A percentile compares a stretch with the other conserved stretches of the same genome.
These are phyloP conservation scores for Curvularia sp. DNA, from an alignment of 2,329 filamentous ascomycete species.

Conservation along the genomic window DNA sequence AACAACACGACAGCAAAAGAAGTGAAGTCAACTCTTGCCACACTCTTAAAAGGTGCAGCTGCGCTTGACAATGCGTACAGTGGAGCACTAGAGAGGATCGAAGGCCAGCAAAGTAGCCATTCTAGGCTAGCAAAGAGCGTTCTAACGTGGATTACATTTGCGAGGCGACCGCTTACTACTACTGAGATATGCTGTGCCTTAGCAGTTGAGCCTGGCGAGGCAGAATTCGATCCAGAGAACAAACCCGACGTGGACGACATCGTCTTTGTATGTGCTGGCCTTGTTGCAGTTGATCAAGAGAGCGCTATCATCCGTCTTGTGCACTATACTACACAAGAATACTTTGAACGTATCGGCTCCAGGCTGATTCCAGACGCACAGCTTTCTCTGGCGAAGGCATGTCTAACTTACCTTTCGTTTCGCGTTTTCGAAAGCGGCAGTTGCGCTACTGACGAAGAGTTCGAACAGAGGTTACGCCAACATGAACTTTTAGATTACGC, in stretches of 20 bases:
- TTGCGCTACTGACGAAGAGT: slow-evolving; percentile 23
- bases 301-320: slow-evolving; percentile 39
- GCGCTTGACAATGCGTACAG: slow-evolving; percentile 21
- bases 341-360: slow-evolving; percentile 27
- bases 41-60: slow-evolving; percentile 10
- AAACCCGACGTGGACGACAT: slow-evolving; percentile 21
- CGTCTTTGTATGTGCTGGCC: slow-evolving; percentile 29
- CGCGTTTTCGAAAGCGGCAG: slow-evolving; percentile 24
- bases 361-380: background rate
- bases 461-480: slow-evolving; percentile 23
- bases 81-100: slow-evolving; percentile 45
- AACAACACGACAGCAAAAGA: slow-evolving; percentile 17
- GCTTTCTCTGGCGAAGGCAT: slow-evolving; percentile 29
- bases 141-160: slow-evolving; percentile 26
- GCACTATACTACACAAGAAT: slow-evolving; percentile 37
- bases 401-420: slow-evolving; percentile 43
- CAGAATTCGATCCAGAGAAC: slow-evolving; percentile 17
- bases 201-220: slow-evolving; percentile 16
- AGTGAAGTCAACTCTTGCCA: slow-evolving; percentile 13
- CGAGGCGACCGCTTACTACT: slow-evolving; percentile 24
- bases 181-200: slow-evolving; percentile 26
- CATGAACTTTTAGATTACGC: slow-evolving; percentile 39
- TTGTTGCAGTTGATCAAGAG: slow-evolving; percentile 29
- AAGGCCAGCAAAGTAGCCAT: slow-evolving; percentile 45
- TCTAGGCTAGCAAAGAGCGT: slow-evolving; percentile 47